Evolutionary conservation across 495 filamentous ascomycete genomes (phyloP), one percentile per base, ranked within the genome.

Genomic region (Penicillium egyptiacum): DNA sequence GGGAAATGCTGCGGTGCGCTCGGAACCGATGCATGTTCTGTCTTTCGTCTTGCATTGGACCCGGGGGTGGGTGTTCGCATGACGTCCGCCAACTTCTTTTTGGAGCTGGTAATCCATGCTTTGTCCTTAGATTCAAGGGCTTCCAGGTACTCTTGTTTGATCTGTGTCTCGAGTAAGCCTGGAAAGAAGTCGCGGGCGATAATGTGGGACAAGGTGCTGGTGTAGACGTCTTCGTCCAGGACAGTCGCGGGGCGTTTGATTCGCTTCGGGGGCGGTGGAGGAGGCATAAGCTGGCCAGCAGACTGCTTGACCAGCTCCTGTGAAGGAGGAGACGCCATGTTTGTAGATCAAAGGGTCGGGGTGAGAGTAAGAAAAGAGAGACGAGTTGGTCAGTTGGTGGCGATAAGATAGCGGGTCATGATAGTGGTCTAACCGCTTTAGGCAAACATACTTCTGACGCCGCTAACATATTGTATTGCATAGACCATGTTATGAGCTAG

Each of bases 141-240:
- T 63, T 95, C 87, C 25, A 98, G 77, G 65, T 96, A 97, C 61
- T 98, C 94, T 63, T 92, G 86, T 65, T 96, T 91, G 4, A 85
- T 84, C 57, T 96, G 84, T 28, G 83, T 85, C 63, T 98, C 92
- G 1, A 92, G 77, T 0, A 98, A 79, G 3, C 92, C 94, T 0
- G 94, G 94, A 70, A 97, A 98, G 79, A 94, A 98, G 74, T 98
- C 95, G 39, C 95, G 89, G 28, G 90, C 89, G 52, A 98, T 96
- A 62, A 98, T 98, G 48, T 96, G 87, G 2, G 93, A 96, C 25
- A 98, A 75, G 9, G 89, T 89, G 53, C 89, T 84, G 23, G 91
- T 92, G 76, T 98, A 98, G 61, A 86, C 85, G 63, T 98, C 94
- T 79, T 98, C 94, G 71, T 96, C 91, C 23, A 98, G 82, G 37